Conservation (phyloP, 2,329 filamentous ascomycete species). For the Alternaria burnsii region DNA sequence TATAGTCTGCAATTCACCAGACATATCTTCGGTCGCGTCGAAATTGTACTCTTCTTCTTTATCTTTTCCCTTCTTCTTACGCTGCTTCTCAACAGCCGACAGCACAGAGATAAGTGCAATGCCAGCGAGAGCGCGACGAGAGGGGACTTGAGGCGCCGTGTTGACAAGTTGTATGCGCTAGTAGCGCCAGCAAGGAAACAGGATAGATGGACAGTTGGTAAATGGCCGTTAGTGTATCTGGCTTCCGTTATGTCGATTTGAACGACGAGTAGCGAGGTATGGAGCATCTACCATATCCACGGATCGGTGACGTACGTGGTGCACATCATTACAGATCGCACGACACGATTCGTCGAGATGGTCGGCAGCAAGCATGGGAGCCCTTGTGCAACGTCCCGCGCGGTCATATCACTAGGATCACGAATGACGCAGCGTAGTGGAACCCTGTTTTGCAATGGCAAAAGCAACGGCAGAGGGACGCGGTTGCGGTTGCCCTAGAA, state of each 20-base stretch:
- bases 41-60: slow-evolving; percentile 20
- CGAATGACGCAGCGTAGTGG: slow-evolving; percentile 31
- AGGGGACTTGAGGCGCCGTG: slow-evolving; percentile 42
- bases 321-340: slow-evolving; percentile 11
- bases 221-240: slow-evolving; percentile 5
- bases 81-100: slow-evolving; percentile 46
- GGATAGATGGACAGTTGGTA: slow-evolving; percentile 2
- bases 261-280: slow-evolving; percentile 15
- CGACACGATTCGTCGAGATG: slow-evolving; percentile 19
- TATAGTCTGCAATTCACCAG: slow-evolving; percentile 56
- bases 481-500: slow-evolving; percentile 23
- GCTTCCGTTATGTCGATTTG: slow-evolving; percentile 8
- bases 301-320: slow-evolving; percentile 28
- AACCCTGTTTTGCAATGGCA: slow-evolving; percentile 34
- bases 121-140: slow-evolving; percentile 47
- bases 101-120: slow-evolving; percentile 46
- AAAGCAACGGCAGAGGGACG: slow-evolving; percentile 2
- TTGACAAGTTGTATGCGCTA: slow-evolving; percentile 23
- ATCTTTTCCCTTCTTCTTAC: slow-evolving; percentile 31
- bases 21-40: slow-evolving; percentile 43
- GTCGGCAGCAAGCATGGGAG: slow-evolving; percentile 26
- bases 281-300: slow-evolving; percentile 18
- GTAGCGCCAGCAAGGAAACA: slow-evolving; percentile 10
- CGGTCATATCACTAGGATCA: slow-evolving; percentile 20
- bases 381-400: slow-evolving; percentile 30